Evolutionary conservation across 2,329 filamentous ascomycete genomes (phyloP).

Genomic region (Monosporascus sp.): DNA sequence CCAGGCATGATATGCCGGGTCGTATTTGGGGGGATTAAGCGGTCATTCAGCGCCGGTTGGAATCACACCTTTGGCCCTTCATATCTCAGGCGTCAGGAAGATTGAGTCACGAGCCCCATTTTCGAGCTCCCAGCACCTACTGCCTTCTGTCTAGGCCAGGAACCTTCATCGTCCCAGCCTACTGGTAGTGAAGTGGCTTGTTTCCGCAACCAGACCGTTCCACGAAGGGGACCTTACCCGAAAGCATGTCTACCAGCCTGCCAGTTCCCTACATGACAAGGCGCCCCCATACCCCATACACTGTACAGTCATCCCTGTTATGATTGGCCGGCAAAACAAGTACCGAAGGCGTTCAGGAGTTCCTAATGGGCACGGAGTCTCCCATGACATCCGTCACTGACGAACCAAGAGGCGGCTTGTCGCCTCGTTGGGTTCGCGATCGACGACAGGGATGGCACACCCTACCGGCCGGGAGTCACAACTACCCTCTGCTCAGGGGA

Average conservation of each 20-base stretch:
- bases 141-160: background rate
- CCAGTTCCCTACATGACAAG: background rate
- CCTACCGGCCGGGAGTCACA: background rate
- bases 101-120: background rate
- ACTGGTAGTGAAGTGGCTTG: background rate
- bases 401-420: background rate
- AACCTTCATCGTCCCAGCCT: background rate
- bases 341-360: background rate
- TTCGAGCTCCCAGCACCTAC: background rate
- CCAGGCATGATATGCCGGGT: background rate
- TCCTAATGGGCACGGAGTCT: background rate
- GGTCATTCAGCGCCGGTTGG: background rate
- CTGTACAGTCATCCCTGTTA: background rate
- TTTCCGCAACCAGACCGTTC: background rate
- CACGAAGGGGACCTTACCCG: background rate
- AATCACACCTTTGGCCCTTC: background rate
- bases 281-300: background rate
- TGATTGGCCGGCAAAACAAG: background rate
- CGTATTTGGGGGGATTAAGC: background rate
- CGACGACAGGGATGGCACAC: background rate
- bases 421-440: background rate
- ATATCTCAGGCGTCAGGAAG: background rate
- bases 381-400: background rate
- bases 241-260: background rate
- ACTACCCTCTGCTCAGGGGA: background rate